phyloP scores from a whole-genome alignment of 2,329 filamentous ascomycete genomes.

The Penicillium psychrosexuale region DNA sequence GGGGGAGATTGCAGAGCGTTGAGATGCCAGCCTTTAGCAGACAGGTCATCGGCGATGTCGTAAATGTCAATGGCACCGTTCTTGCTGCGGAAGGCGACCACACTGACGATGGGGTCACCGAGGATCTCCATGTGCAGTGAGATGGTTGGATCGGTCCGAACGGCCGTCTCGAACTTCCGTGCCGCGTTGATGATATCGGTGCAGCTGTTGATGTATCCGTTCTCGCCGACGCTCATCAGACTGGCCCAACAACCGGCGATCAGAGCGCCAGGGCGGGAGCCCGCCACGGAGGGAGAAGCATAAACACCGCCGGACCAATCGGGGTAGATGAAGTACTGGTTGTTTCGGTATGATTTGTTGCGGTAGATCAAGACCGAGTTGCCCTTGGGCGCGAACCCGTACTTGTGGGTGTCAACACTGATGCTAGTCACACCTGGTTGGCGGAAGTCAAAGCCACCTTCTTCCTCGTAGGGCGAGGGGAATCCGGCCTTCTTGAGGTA shows the following conservation, averaged over 20 bases:
- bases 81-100: conserved; percentile 81
- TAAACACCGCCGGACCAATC: conserved; percentile 97
- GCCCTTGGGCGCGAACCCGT: conserved; percentile 96
- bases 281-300: conserved; percentile 86
- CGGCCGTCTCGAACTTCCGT: conserved; percentile 74
- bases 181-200: conserved; percentile 82
- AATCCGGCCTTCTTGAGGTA: conserved; percentile 93
- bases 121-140: conserved; percentile 72
- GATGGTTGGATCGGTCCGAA: conserved; percentile 67
- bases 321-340: conserved; percentile 95
- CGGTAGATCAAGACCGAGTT: conserved; percentile 94
- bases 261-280: conserved; percentile 84
- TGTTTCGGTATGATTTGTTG: conserved; percentile 69
- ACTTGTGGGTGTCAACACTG: conserved; percentile 97
- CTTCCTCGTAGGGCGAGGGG: conserved; percentile 56
- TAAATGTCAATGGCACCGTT: conserved; percentile 76
- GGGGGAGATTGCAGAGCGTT: conserved; percentile 90
- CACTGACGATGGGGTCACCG: conserved; percentile 81
- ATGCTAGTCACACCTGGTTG: conserved; percentile 93
- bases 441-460: conserved; percentile 86
- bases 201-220: conserved; percentile 83
- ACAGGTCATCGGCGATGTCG: conserved; percentile 88
- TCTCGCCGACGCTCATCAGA: conserved; percentile 82
- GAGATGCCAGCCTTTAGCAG: conserved; percentile 82
- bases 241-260: conserved; percentile 96